Conservation (phyloP, 352 stramenopile species). For the Globisporangium heterothallicum region DNA sequence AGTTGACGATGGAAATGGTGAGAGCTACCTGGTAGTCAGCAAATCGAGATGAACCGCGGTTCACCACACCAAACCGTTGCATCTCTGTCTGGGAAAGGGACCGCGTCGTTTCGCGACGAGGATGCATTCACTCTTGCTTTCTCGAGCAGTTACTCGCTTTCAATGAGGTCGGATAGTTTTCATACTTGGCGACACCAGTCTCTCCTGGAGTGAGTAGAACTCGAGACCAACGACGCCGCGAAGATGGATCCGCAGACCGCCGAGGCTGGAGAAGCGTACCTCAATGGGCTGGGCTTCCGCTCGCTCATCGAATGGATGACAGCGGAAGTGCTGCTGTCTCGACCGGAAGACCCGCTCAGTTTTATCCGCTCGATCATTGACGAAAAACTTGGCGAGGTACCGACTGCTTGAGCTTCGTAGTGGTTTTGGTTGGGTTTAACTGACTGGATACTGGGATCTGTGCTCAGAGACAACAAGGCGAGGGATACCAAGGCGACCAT, state of each 20-base stretch:
- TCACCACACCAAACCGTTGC: not conserved
- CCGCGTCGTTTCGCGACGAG: conserved; percentile 9
- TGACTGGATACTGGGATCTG: not conserved
- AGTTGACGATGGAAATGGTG: too few relatives aligned
- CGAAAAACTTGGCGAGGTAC: conserved; percentile 77
- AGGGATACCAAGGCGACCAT: conserved; percentile 80
- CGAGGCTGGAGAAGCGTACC: conserved; percentile 78
- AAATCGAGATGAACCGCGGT: conserved; percentile 4
- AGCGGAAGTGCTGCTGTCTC: conserved; percentile 76
- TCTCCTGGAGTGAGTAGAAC: too few relatives aligned
- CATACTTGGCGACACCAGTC: too few relatives aligned
- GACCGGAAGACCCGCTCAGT: conserved; percentile 80
- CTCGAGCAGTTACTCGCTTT: not conserved
- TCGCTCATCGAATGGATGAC: conserved; percentile 90
- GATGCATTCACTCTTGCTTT: not conserved
- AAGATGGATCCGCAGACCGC: conserved; percentile 69
- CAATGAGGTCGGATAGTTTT: too few relatives aligned
- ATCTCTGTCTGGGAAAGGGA: too few relatives aligned
- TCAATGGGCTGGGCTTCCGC: conserved; percentile 86
- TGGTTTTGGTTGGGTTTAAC: not conserved
- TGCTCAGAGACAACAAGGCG: conserved; percentile 31
- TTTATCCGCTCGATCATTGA: conserved; percentile 79
- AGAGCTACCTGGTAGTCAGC: too few relatives aligned
- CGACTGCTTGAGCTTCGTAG: not conserved
- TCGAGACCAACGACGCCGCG: not conserved